Percentiles rank a stretch among this genome's conserved stretches.
These are phyloP conservation scores for Xylariaceae sp. DNA, from an alignment of 2,329 filamentous ascomycete species.

Conservation along the genomic window DNA sequence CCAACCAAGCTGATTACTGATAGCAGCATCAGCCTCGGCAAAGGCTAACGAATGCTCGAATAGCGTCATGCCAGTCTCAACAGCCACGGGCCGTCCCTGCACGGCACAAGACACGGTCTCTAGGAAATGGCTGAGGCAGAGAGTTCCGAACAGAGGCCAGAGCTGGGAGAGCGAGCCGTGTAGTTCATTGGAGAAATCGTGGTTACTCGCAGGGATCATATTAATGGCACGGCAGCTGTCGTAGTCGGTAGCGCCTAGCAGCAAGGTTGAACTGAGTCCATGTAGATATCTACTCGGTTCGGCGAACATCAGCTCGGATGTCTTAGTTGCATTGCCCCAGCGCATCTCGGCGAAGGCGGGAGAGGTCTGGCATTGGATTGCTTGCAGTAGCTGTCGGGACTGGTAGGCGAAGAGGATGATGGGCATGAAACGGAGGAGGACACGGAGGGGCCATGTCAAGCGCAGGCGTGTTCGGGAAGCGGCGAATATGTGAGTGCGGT, in stretches of 20 bases:
- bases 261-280: slow-evolving; percentile 70
- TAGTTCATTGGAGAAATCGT: slow-evolving; percentile 60
- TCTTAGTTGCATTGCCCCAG: slow-evolving; percentile 71
- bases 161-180: slow-evolving; percentile 78
- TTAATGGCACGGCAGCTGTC: slow-evolving; percentile 76
- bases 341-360: slow-evolving; percentile 72
- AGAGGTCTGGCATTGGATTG: slow-evolving; percentile 91
- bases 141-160: slow-evolving; percentile 76
- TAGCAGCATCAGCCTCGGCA: slow-evolving; percentile 89
- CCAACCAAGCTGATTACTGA: slow-evolving; percentile 80
- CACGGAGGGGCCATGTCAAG: slow-evolving; percentile 74
- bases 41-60: slow-evolving; percentile 97
- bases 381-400: slow-evolving; percentile 74
- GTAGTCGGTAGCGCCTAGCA: slow-evolving; percentile 77
- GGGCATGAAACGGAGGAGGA: slow-evolving; percentile 73
- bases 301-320: slow-evolving; percentile 72
- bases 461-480: slow-evolving; percentile 82
- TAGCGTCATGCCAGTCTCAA: slow-evolving; percentile 93
- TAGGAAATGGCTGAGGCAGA: slow-evolving; percentile 81
- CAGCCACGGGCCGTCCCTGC: slow-evolving; percentile 78
- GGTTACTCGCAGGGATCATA: slow-evolving; percentile 68
- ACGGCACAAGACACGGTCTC: slow-evolving; percentile 89
- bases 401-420: slow-evolving; percentile 75
- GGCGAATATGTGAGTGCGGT: slow-evolving; percentile 92
- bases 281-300: slow-evolving; percentile 75